Conservation (phyloP, 306 rosid species). For the Quercus wislizeni region DNA sequence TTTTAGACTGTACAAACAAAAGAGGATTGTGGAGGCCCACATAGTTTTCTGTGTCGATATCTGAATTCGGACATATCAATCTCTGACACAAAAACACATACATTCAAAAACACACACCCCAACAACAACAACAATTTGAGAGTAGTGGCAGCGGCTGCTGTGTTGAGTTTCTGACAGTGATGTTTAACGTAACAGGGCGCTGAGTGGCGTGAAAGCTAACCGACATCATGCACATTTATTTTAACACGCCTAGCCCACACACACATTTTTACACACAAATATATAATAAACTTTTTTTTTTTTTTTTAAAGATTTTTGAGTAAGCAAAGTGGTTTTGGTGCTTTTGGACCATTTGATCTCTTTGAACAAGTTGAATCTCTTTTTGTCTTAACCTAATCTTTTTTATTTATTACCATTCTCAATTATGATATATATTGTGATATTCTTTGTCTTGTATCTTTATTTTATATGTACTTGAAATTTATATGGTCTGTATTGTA, state of each 20-base stretch:
- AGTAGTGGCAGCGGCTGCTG: neutral
- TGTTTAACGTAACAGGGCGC: constrained; percentile 2
- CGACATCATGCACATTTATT: neutral
- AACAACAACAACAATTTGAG: too few species aligned
- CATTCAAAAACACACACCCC: too few species aligned
- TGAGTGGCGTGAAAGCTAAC: constrained; percentile 22
- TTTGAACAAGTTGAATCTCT: neutral
- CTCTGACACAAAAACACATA: constrained; percentile 6
- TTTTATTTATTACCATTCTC: neutral
- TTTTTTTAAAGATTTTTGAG: neutral
- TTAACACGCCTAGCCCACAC: too few species aligned
- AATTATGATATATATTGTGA: neutral
- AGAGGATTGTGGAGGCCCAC: neutral
- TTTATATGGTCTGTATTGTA: neutral
- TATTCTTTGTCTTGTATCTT: neutral
- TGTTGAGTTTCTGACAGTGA: neutral
- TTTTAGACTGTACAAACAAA: neutral
- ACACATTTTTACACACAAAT: too few species aligned
- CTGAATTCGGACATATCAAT: constrained; percentile 11
- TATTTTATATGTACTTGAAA: neutral
- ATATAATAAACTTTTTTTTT: neutral
- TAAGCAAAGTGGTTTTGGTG: too few species aligned
- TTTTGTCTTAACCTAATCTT: neutral
- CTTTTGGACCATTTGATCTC: neutral
- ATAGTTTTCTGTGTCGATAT: neutral